Conservation (phyloP, 129 eudicot genomes). For the Solidago caesia region DNA sequence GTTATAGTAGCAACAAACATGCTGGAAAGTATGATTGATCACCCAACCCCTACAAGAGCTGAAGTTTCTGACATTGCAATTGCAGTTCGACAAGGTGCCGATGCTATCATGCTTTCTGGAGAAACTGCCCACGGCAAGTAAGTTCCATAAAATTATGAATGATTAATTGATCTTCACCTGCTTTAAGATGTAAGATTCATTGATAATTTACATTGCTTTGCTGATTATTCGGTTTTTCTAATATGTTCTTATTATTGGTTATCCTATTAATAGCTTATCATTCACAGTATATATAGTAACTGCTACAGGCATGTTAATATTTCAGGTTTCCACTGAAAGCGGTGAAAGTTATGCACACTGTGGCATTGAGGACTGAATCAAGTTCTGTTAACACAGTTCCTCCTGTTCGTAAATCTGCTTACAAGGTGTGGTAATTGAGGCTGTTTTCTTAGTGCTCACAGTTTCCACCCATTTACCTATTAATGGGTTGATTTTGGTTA, state of each 20-base stretch:
- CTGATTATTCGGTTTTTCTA: not conserved
- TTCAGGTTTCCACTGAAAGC: slow-evolving; percentile 87
- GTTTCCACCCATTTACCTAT: slow-evolving; percentile 8
- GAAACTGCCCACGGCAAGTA: slow-evolving; percentile 99
- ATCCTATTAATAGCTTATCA: not conserved
- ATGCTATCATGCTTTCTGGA: slow-evolving; percentile 97
- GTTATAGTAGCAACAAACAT: slow-evolving; percentile 97
- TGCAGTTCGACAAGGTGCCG: slow-evolving; percentile 86
- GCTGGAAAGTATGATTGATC: slow-evolving; percentile 98
- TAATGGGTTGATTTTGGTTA: not conserved
- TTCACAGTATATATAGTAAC: slow-evolving; percentile 2
- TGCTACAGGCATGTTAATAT: slow-evolving; percentile 4
- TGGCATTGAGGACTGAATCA: slow-evolving; percentile 89
- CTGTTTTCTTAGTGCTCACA: not conserved
- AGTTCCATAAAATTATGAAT: slow-evolving; percentile 28
- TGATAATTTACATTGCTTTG: not conserved
- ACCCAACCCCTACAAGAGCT: slow-evolving; percentile 98
- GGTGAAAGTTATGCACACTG: slow-evolving; percentile 95
- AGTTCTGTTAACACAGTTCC: slow-evolving; percentile 45
- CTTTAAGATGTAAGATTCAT: not conserved
- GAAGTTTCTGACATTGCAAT: slow-evolving; percentile 97
- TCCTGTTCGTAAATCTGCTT: slow-evolving; percentile 41
- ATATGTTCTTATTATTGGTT: not conserved
- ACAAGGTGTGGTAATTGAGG: slow-evolving; percentile 50
- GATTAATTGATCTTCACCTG: not conserved